These are phyloP conservation scores for Tolypocladium pustulatum DNA, from an alignment of 2,329 filamentous ascomycete species.

Conservation along the genomic window DNA sequence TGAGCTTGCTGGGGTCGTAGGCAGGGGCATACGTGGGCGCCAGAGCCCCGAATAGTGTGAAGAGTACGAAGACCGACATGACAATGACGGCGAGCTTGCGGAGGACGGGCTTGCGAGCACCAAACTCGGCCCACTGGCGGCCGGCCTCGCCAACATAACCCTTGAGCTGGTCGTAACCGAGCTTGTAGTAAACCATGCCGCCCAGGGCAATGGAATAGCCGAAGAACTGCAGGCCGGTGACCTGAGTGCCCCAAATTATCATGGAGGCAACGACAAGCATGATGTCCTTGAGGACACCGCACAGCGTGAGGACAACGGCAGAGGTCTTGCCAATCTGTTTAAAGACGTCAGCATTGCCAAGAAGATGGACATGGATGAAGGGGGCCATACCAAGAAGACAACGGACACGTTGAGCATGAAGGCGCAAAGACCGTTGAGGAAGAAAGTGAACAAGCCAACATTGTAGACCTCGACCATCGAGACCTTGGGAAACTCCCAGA, in stretches of 20 bases:
- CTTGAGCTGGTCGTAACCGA: conserved; percentile 73
- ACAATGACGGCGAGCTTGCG: conserved; percentile 69
- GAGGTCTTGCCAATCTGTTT: conserved; percentile 76
- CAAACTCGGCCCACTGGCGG: conserved; percentile 81
- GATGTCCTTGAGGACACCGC: conserved; percentile 81
- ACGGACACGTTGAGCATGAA: conserved; percentile 79
- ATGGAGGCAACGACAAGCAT: conserved; percentile 71
- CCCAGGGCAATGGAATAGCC: conserved; percentile 71
- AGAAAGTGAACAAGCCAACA: conserved; percentile 62
- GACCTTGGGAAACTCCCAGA: conserved; percentile 64
- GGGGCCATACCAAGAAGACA: conserved; percentile 62
- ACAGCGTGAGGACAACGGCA: conserved; percentile 75
- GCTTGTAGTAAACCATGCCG: conserved; percentile 76
- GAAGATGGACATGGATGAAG: conserved; percentile 3
- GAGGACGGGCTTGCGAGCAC: conserved; percentile 61
- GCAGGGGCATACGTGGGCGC: conserved; percentile 49
- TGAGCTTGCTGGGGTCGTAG: conserved; percentile 40
- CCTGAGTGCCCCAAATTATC: conserved; percentile 69
- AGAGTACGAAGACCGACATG: conserved; percentile 50
- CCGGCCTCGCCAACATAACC: conserved; percentile 62
- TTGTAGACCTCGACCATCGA: conserved; percentile 60
- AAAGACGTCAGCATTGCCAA: conserved; percentile 15
- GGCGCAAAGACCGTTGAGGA: conserved; percentile 67
- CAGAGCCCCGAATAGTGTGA: conserved; percentile 59
- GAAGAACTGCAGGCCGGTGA: conserved; percentile 68